Percentiles rank a stretch among this genome's conserved stretches.
phyloP scores from a whole-genome alignment of 2,329 filamentous ascomycete species.

The Ceratocystis variospora region DNA sequence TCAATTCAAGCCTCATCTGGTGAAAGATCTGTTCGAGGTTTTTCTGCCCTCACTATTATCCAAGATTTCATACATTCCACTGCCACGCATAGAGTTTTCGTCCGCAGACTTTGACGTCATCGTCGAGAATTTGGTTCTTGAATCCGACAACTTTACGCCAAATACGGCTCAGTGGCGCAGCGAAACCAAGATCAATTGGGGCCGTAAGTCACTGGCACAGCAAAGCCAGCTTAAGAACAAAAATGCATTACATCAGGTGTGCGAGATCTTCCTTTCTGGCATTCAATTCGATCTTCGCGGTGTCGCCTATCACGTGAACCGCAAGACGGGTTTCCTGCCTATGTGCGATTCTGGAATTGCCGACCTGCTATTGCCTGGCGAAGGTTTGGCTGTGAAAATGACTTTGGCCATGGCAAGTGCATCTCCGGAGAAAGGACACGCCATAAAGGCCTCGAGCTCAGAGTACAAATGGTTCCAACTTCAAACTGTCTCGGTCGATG shows the following conservation, averaged over 20 bases:
- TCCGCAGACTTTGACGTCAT: constrained; percentile 75
- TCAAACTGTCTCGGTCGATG: constrained; percentile 71
- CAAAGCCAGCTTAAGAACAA: constrained; percentile 67
- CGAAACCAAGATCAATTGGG: constrained; percentile 92
- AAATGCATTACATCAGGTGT: constrained; percentile 32
- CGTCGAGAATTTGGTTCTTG: constrained; percentile 86
- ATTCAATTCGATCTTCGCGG: constrained; percentile 86
- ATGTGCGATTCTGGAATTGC: constrained; percentile 77
- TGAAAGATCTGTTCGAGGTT: constrained; percentile 78
- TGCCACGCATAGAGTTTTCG: constrained; percentile 86
- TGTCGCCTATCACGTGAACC: constrained; percentile 88
- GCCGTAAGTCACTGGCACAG: constrained; percentile 72
- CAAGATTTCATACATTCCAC: constrained; percentile 75
- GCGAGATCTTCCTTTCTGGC: constrained; percentile 59
- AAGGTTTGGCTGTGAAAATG: constrained; percentile 63
- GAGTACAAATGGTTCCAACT: constrained; percentile 70
- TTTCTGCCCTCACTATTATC: constrained; percentile 75
- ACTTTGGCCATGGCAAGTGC: constrained; percentile 38
- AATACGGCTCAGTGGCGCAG: constrained; percentile 78
- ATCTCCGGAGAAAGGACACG: constrained; percentile 50
- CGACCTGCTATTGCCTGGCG: constrained; percentile 75
- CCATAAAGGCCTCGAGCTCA: not conserved
- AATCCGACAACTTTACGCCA: constrained; percentile 92
- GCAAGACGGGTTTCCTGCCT: constrained; percentile 82
- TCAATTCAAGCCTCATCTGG: constrained; percentile 78